Percentiles rank a stretch among this genome's conserved stretches.
Evolutionary conservation across 495 filamentous ascomycete species (phyloP).

Genomic region (Aspergillus hancockii): DNA sequence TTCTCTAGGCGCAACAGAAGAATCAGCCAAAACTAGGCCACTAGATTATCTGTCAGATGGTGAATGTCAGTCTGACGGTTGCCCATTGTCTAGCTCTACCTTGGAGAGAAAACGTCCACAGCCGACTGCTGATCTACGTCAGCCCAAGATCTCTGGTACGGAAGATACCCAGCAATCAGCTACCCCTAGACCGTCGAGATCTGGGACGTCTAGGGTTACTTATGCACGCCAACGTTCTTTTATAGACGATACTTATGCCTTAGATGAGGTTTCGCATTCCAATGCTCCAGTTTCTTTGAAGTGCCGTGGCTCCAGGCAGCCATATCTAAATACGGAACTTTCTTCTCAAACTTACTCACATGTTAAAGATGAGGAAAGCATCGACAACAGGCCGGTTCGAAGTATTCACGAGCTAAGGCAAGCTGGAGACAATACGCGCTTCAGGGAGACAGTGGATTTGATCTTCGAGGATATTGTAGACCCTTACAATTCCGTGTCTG

Average conservation of each 20-base stretch:
- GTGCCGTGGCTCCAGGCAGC: background rate
- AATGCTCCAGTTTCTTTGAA: slow-evolving; percentile 4
- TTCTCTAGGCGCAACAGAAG: slow-evolving; percentile 26
- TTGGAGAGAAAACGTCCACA: background rate
- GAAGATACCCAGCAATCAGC: slow-evolving; percentile 18
- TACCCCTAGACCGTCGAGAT: slow-evolving; percentile 21
- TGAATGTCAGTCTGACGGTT: background rate
- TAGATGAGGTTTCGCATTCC: slow-evolving; percentile 11
- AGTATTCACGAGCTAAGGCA: slow-evolving; percentile 90
- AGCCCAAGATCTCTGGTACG: background rate
- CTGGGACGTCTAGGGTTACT: slow-evolving; percentile 51
- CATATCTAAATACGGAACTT: background rate
- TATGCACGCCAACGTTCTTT: slow-evolving; percentile 66
- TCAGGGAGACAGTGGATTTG: slow-evolving; percentile 76
- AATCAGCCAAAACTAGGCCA: background rate
- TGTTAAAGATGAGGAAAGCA: slow-evolving; percentile 48
- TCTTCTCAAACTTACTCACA: background rate
- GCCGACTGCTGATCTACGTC: slow-evolving; percentile 14
- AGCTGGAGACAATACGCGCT: slow-evolving; percentile 80
- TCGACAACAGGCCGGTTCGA: slow-evolving; percentile 61
- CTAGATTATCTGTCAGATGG: background rate
- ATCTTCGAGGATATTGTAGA: slow-evolving; percentile 81
- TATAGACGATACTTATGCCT: slow-evolving; percentile 44
- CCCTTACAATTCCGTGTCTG: slow-evolving; percentile 46
- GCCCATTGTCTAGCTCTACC: background rate